Evolutionary conservation across 106 monocot species (phyloP).

Genomic region (Allium sativum): DNA sequence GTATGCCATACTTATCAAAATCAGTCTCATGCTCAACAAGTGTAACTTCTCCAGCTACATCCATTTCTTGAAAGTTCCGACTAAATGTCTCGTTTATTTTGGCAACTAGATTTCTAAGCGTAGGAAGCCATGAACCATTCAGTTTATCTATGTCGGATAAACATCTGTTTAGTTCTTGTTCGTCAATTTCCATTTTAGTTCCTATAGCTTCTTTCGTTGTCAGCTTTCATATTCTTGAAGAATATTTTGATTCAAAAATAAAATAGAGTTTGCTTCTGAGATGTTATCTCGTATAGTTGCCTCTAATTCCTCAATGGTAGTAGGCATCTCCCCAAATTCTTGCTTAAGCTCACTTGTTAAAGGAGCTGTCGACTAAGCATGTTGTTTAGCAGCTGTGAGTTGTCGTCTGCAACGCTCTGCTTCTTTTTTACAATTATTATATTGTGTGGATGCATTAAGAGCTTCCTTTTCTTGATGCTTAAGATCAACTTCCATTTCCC

Average conservation of each 20-base stretch:
- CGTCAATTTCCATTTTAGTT: conserved; percentile 51
- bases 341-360: conserved; percentile 62
- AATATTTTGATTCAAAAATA: conserved; percentile 90
- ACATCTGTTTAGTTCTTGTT: conserved; percentile 33
- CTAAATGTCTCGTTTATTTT: conserved; percentile 92
- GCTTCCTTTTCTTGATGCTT: conserved; percentile 71
- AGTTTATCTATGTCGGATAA: conserved; percentile 49
- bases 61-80: conserved; percentile 94
- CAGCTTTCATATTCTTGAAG: conserved; percentile 85
- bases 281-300: conserved; percentile 75
- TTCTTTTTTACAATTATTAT: conserved; percentile 68
- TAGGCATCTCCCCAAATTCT: conserved; percentile 91
- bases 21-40: conserved; percentile 87
- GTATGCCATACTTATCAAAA: conserved; percentile 90
- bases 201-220: conserved; percentile 35
- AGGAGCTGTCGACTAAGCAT: conserved; percentile 68
- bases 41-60: conserved; percentile 94
- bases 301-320: conserved; percentile 81
- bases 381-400: conserved; percentile 54
- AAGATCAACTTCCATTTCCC: conserved; percentile 63
- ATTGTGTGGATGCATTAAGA: conserved; percentile 46
- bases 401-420: conserved; percentile 38
- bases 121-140: conserved; percentile 91
- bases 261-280: conserved; percentile 89
- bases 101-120: conserved; percentile 56